Conservation (phyloP, 139 green algal species). For the Coelastrella sp. region DNA sequence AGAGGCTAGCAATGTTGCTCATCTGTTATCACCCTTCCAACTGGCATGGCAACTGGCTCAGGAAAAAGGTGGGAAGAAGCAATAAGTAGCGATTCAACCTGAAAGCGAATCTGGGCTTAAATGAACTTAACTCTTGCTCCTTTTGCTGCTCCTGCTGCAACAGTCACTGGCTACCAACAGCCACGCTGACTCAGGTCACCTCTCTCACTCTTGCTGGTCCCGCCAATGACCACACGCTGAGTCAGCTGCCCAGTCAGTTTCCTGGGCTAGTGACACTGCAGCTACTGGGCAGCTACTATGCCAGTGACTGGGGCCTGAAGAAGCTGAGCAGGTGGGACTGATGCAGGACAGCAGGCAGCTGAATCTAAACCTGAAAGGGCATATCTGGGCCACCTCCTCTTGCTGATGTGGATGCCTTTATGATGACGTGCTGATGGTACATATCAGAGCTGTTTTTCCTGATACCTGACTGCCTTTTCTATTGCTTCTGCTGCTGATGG, state of each 20-base stretch:
- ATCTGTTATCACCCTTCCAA: too few relatives aligned
- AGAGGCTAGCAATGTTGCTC: too few relatives aligned
- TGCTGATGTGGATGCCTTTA: too few relatives aligned
- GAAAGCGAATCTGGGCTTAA: too few relatives aligned
- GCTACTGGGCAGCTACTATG: slow-evolving; percentile 33
- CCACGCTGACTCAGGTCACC: slow-evolving; percentile 14
- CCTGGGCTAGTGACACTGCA: slow-evolving; percentile 23
- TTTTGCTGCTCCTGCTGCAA: slow-evolving; percentile 1
- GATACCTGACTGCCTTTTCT: neutral
- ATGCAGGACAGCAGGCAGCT: neutral
- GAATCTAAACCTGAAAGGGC: too few relatives aligned
- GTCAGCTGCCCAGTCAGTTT: slow-evolving; percentile 23
- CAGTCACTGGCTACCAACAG: slow-evolving; percentile 36
- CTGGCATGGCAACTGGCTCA: too few relatives aligned
- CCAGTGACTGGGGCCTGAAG: slow-evolving; percentile 28
- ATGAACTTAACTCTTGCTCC: neutral
- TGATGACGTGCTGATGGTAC: too few relatives aligned
- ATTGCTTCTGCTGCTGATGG: neutral
- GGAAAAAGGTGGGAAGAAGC: too few relatives aligned
- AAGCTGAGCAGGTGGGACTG: neutral
- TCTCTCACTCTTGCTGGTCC: slow-evolving; percentile 16
- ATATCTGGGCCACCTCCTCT: too few relatives aligned
- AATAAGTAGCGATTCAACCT: too few relatives aligned
- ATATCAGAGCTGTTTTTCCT: too few relatives aligned
- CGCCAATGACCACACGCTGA: neutral